Percentiles rank a stretch among this genome's conserved stretches.
phyloP scores from a whole-genome alignment of 805 yeast genomes.

The Candida caryicola region DNA sequence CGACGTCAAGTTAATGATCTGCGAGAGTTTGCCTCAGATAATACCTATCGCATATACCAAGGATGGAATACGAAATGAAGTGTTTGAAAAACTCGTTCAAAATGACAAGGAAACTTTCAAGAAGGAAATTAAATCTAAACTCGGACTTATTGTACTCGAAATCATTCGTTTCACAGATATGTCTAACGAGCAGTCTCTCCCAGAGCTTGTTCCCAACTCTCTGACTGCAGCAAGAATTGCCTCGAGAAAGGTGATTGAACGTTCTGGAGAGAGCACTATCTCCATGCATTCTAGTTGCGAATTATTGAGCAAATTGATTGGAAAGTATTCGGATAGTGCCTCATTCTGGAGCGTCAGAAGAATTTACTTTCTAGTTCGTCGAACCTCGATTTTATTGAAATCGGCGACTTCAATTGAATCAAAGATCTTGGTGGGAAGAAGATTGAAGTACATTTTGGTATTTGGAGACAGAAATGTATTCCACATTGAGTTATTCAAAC shows the following conservation, averaged over 20 bases:
- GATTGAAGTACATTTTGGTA: slow-evolving; percentile 34
- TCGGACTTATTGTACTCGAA: slow-evolving; percentile 33
- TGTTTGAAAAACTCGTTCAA: slow-evolving; percentile 18
- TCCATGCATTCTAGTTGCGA: slow-evolving; percentile 27
- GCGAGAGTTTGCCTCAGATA: slow-evolving; percentile 34
- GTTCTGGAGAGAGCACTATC: slow-evolving; percentile 14
- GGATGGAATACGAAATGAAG: slow-evolving; percentile 34
- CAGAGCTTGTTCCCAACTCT: slow-evolving; percentile 6
- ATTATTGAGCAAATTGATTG: slow-evolving; percentile 22
- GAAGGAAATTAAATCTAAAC: slow-evolving; percentile 20
- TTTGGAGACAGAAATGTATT: slow-evolving; percentile 18
- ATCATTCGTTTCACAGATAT: slow-evolving; percentile 41
- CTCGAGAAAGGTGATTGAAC: slow-evolving; percentile 7
- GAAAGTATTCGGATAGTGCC: slow-evolving; percentile 14
- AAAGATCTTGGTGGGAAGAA: slow-evolving; percentile 26
- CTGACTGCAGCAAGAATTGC: slow-evolving; percentile 7
- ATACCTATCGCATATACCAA: slow-evolving; percentile 45
- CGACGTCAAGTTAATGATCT: slow-evolving; percentile 18
- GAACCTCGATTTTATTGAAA: slow-evolving; percentile 23
- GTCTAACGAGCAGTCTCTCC: slow-evolving; percentile 22
- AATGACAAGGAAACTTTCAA: slow-evolving; percentile 20
- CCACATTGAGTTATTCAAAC: slow-evolving; percentile 13
- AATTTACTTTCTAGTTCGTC: slow-evolving; percentile 38
- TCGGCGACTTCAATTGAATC: slow-evolving; percentile 20
- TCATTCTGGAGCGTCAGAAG: slow-evolving; percentile 34